Evolutionary conservation across 805 yeast genomes (phyloP).

Genomic region (Starmerella scarabaei): DNA sequence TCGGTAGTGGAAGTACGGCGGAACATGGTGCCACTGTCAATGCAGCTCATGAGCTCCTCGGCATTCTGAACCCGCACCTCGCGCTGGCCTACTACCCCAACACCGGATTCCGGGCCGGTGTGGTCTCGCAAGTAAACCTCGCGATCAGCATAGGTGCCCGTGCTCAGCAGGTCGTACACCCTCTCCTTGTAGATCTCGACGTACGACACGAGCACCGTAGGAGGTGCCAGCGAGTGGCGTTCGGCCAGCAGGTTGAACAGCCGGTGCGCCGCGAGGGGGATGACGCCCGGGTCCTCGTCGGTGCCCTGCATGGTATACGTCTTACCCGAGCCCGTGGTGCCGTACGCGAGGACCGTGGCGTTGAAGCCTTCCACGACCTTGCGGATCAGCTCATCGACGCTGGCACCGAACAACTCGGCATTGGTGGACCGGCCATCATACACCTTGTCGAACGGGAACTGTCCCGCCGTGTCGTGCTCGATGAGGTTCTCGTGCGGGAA

Average conservation of each 20-base stretch:
- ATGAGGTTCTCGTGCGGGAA: slow-evolving; percentile 4
- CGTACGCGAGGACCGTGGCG: slow-evolving; percentile 85
- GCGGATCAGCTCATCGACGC: slow-evolving; percentile 41
- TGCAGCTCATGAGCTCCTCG: slow-evolving; percentile 45
- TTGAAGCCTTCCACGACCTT: slow-evolving; percentile 62
- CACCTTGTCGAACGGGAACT: slow-evolving; percentile 67
- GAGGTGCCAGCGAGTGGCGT: neutral
- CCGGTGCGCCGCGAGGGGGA: slow-evolving; percentile 50
- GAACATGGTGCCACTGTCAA: slow-evolving; percentile 56
- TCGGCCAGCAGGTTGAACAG: slow-evolving; percentile 33
- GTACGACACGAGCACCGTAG: slow-evolving; percentile 51
- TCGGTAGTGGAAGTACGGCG: slow-evolving; percentile 83
- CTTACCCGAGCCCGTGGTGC: slow-evolving; percentile 90
- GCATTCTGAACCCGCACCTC: slow-evolving; percentile 46
- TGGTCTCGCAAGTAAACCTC: slow-evolving; percentile 53
- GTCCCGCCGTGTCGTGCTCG: slow-evolving; percentile 34
- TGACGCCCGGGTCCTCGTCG: slow-evolving; percentile 49
- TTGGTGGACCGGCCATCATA: slow-evolving; percentile 47
- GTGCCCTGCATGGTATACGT: slow-evolving; percentile 78
- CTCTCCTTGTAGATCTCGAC: slow-evolving; percentile 81
- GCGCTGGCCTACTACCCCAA: slow-evolving; percentile 57
- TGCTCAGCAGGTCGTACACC: slow-evolving; percentile 57
- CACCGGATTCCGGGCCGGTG: slow-evolving; percentile 29
- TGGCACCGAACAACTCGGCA: slow-evolving; percentile 43
- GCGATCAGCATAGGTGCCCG: neutral